Percentiles rank a stretch among this genome's conserved stretches.
phyloP scores from a whole-genome alignment of 2,329 filamentous ascomycete species.

The Verticillium albo-atrum region DNA sequence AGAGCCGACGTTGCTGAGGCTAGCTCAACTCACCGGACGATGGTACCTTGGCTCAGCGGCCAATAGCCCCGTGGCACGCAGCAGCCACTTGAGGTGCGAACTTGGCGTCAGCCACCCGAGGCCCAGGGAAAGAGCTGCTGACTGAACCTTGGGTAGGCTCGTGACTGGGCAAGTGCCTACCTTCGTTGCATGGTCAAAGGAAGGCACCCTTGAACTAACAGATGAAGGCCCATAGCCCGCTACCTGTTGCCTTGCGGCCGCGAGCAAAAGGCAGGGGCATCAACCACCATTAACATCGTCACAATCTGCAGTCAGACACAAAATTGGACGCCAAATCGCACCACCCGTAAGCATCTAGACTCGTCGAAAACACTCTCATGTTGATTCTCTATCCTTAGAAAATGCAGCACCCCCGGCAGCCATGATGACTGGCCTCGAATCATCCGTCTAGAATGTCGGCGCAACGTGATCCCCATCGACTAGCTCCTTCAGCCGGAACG shows the following conservation, averaged over 20 bases:
- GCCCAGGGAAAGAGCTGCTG: background rate
- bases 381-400: background rate
- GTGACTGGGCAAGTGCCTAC: no score
- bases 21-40: no score
- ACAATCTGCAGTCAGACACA: background rate
- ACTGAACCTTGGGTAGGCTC: no score
- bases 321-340: background rate
- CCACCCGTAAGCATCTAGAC: background rate
- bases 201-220: background rate
- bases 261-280: background rate
- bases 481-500: conserved; percentile 15
- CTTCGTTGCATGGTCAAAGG: no score
- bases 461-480: conserved; percentile 6
- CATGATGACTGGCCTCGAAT: no score
- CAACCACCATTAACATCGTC: background rate
- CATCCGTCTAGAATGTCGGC: background rate
- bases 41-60: no score
- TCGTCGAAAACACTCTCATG: background rate
- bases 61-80: no score
- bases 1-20: background rate
- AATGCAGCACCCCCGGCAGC: background rate
- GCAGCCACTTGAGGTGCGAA: no score
- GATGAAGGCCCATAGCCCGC: background rate
- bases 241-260: no score
- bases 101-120: background rate